A percentile compares a stretch with the other conserved stretches of the same genome.
Evolutionary conservation across 768 basidiomycete genomes (phyloP).

Genomic region (Kondoa malvinella): DNA sequence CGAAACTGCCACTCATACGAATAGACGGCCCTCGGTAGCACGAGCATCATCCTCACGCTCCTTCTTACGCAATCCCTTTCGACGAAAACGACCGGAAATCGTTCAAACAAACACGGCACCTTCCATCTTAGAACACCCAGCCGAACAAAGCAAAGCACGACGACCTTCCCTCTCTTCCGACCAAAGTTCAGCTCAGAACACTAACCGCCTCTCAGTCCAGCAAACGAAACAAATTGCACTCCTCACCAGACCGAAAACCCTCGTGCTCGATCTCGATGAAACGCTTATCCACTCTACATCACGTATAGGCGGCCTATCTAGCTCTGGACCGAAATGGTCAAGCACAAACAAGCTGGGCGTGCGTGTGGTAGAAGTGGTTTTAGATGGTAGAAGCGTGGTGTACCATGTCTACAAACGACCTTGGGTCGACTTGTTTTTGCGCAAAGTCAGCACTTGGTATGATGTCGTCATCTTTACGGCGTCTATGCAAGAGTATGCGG

Average conservation of each 20-base stretch:
- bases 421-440: constrained; percentile 84
- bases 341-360: constrained; percentile 31
- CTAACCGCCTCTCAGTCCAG: background rate
- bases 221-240: constrained; percentile 6
- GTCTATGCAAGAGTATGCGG: constrained; percentile 97
- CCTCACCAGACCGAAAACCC: constrained; percentile 73
- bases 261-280: constrained; percentile 94
- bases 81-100: background rate
- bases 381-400: constrained; percentile 70
- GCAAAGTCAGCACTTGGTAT: constrained; percentile 82
- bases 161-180: background rate
- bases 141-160: background rate
- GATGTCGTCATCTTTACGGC: constrained; percentile 97
- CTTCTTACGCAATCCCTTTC: background rate
- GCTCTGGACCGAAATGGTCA: constrained; percentile 5
- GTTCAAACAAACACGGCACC: background rate
- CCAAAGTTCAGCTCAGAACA: background rate
- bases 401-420: constrained; percentile 99
- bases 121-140: background rate
- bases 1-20: background rate
- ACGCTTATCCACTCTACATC: constrained; percentile 88
- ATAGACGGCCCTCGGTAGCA: background rate
- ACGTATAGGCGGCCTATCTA: constrained; percentile 33
- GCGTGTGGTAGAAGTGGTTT: constrained; percentile 80
- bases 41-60: background rate